Conservation (phyloP, 176 grass and related monocot species). For the Bromus sterilis region DNA sequence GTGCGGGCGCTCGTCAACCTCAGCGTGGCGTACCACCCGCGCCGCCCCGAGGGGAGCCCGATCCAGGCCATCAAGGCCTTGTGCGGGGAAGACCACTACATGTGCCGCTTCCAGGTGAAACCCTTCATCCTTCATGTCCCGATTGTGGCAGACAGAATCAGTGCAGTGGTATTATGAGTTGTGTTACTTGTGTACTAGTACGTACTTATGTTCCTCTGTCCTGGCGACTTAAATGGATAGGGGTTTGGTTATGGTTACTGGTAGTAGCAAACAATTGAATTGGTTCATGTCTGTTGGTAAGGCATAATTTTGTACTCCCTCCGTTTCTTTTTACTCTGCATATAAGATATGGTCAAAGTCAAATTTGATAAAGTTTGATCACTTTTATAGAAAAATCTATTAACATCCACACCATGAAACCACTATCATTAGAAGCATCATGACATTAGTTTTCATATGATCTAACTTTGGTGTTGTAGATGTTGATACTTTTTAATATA, state of each 20-base stretch:
- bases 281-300: background rate
- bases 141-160: background rate
- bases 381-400: too few relatives aligned
- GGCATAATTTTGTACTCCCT: too few relatives aligned
- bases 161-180: background rate
- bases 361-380: too few relatives aligned
- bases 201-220: background rate
- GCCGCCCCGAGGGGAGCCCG: slow-evolving; percentile 22
- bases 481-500: too few relatives aligned
- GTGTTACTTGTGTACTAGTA: too few relatives aligned
- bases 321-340: too few relatives aligned
- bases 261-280: background rate
- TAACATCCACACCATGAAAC: too few relatives aligned
- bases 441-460: too few relatives aligned
- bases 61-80: slow-evolving; percentile 40
- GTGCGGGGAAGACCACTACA: slow-evolving; percentile 70
- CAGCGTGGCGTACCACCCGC: slow-evolving; percentile 43
- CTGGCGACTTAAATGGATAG: background rate
- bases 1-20: slow-evolving; percentile 69
- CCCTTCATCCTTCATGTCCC: background rate
- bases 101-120: slow-evolving; percentile 63
- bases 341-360: too few relatives aligned
- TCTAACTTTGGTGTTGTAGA: too few relatives aligned
- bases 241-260: background rate
- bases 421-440: too few relatives aligned